Base-by-base conservation (phyloP, 2,329 filamentous ascomycete species). In the Fusarium fujikuroi region DNA sequence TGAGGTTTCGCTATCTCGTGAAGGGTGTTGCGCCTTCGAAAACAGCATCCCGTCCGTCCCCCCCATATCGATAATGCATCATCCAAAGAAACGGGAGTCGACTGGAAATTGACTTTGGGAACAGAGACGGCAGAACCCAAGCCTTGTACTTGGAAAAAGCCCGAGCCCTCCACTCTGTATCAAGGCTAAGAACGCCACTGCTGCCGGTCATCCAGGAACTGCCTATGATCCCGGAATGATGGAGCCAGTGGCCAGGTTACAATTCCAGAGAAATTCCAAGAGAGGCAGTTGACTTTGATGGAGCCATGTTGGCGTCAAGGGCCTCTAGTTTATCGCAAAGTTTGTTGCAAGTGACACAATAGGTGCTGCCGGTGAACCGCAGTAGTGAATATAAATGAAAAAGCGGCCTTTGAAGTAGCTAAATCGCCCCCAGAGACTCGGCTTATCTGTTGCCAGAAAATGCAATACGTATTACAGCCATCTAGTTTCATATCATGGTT, bases 131-230 rank as follows among this genome's bases (percentile, higher is more conserved):
- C 46, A 39, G 25, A 64, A 50, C 34, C 50, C 58, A 54, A 37
- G 16, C 25, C 32, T 39, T 58, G 53, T 62, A 52, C 63, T 59
- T 32, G 57, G 23, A 56, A 68, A 58, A 34, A 58, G 40, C 40
- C 39, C 32, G n/a, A 56, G 47, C 49, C 43, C 36, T 62, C 37
- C 42, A 42, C 46, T 34, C 19, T 21, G 30, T 43, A 43, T 15
- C n/a, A 56, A 36, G 42, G 44, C 60, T 37, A 70, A 53, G 53
- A 66, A 39, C 66, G 70, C 70, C 66, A 73, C 70, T 61, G 68
- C 66, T 73, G 70, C 49, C 53, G 44, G 47, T 63, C 60, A 70
- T 66, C 19, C 52, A 73, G 70, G 70, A 50, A 66, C 60, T 50
- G 53, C 25, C 28, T 49, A 39, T 57, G 42, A 63, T 42, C 66